Evolutionary conservation across 495 filamentous ascomycete species (phyloP).

Genomic region (Schizothecium vesticola): DNA sequence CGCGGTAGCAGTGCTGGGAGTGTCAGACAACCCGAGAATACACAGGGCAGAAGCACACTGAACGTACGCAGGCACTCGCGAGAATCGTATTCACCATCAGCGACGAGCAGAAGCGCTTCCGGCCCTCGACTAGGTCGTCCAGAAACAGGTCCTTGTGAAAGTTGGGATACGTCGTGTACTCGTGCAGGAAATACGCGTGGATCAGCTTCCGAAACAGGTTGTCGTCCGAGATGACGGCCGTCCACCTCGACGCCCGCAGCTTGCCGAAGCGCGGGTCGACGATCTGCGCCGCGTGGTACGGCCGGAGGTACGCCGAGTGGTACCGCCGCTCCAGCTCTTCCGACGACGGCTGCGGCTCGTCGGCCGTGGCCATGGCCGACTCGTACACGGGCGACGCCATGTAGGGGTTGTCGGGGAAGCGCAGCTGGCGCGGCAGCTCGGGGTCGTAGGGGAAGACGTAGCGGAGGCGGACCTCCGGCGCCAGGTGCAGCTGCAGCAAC

Average conservation of each 20-base stretch:
- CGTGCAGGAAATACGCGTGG: slow-evolving; percentile 21
- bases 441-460: slow-evolving; percentile 29
- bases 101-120: slow-evolving; percentile 25
- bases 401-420: slow-evolving; percentile 25
- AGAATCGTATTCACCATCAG: slow-evolving; percentile 28
- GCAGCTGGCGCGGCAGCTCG: slow-evolving; percentile 23
- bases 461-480: slow-evolving; percentile 25
- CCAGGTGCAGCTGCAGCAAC: slow-evolving; percentile 25
- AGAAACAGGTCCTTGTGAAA: slow-evolving; percentile 28
- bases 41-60: neutral
- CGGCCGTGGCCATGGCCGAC: neutral
- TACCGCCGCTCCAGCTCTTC: neutral
- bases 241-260: slow-evolving; percentile 22
- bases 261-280: slow-evolving; percentile 22
- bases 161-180: slow-evolving; percentile 24
- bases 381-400: slow-evolving; percentile 27
- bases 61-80: slow-evolving; percentile 24
- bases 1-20: neutral
- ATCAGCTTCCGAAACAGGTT: slow-evolving; percentile 21
- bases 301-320: slow-evolving; percentile 17
- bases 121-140: slow-evolving; percentile 19
- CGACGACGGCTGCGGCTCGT: neutral
- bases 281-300: slow-evolving; percentile 26
- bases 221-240: slow-evolving; percentile 24
- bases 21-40: neutral